phyloP scores from a whole-genome alignment of 192 early-diverging fungal genomes.

The Haplosporangium gracile region DNA sequence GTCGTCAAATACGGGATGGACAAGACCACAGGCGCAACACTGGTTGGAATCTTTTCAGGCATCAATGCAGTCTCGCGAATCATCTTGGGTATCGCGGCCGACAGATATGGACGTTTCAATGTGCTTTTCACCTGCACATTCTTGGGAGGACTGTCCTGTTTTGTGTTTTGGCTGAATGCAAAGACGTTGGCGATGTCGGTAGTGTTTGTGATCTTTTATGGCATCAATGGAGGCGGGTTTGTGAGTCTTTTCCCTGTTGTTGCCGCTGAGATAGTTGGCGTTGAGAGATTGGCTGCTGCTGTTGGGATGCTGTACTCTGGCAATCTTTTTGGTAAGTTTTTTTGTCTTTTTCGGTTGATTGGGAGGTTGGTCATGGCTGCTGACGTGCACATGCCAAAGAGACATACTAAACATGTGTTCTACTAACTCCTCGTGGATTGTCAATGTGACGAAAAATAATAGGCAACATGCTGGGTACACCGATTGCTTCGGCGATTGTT shows the following conservation, averaged over 20 bases:
- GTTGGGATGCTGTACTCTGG: slow-evolving; percentile 58
- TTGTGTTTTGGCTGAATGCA: slow-evolving; percentile 60
- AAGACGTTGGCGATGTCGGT: slow-evolving; percentile 33
- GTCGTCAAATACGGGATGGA: slow-evolving; percentile 33
- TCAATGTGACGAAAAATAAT: not conserved
- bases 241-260: slow-evolving; percentile 53
- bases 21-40: slow-evolving; percentile 44
- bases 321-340: slow-evolving; percentile 53
- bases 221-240: slow-evolving; percentile 61
- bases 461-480: slow-evolving; percentile 59
- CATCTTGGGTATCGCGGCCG: slow-evolving; percentile 53
- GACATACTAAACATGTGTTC: not conserved
- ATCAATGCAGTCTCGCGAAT: slow-evolving; percentile 62
- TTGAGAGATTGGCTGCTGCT: slow-evolving; percentile 53
- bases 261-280: slow-evolving; percentile 51
- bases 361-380: too few relatives aligned
- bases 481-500: slow-evolving; percentile 55
- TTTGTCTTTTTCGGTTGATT: not conserved
- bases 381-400: too few relatives aligned
- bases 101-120: slow-evolving; percentile 59
- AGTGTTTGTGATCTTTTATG: slow-evolving; percentile 60
- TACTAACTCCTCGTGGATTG: not conserved
- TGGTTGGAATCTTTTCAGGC: slow-evolving; percentile 60
- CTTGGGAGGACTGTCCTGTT: slow-evolving; percentile 56
- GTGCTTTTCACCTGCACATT: slow-evolving; percentile 47